Evolutionary conservation across 2,329 filamentous ascomycete species (phyloP).

Genomic region (Fusarium kyushuense): DNA sequence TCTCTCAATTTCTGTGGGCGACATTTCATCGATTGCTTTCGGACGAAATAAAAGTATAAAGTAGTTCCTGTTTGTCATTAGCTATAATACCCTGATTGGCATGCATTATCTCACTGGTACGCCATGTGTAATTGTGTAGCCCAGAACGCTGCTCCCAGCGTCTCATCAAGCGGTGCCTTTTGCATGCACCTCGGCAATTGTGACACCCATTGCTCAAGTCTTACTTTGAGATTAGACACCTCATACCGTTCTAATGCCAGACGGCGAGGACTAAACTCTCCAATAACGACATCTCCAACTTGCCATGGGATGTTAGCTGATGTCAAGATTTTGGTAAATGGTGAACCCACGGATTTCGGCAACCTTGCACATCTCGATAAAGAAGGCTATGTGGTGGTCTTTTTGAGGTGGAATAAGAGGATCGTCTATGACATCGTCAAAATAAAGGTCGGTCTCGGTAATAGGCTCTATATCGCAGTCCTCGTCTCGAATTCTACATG

Average conservation of each 20-base stretch:
- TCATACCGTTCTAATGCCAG: conserved; percentile 7
- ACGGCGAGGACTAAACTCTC: conserved; percentile 34
- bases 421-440: conserved; percentile 15
- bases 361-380: conserved; percentile 19
- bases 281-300: conserved; percentile 41
- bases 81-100: rapidly evolving
- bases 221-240: neutral
- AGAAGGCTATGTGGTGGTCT: conserved; percentile 26
- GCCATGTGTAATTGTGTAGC: conserved; percentile 29
- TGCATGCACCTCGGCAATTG: conserved; percentile 17
- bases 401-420: conserved; percentile 15
- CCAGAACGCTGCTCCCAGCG: conserved; percentile 28
- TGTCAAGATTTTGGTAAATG: rapidly evolving
- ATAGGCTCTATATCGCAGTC: conserved; percentile 37
- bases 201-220: conserved; percentile 25
- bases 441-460: conserved; percentile 17
- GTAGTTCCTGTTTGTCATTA: conserved; percentile 1
- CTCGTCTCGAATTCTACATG: conserved; percentile 39
- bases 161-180: conserved; percentile 14
- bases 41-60: conserved; percentile 34
- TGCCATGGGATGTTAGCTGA: rapidly evolving
- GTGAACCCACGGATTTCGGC: conserved; percentile 22
- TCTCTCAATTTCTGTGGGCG: conserved; percentile 8
- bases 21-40: neutral
- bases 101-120: conserved; percentile 23